These are phyloP conservation scores for Blastobotrys capitulatus DNA, from an alignment of 1,139 yeast species.

Conservation along the genomic window DNA sequence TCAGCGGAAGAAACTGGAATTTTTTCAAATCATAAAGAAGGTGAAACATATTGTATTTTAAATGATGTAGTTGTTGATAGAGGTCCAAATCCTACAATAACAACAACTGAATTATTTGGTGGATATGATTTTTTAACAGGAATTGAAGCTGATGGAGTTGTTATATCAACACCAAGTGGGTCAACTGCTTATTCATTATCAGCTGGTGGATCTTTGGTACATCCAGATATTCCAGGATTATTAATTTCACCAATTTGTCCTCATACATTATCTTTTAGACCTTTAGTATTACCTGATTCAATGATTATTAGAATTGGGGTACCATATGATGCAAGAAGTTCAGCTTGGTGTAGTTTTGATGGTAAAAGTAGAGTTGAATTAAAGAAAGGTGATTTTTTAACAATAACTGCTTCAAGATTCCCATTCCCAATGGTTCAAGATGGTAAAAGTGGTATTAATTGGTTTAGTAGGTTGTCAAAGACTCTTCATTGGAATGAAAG, in stretches of 20 bases:
- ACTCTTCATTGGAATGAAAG: constrained; percentile 55
- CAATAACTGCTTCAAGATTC: constrained; percentile 64
- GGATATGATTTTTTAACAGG: constrained; percentile 73
- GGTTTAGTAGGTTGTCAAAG: constrained; percentile 45
- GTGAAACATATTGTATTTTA: constrained; percentile 53
- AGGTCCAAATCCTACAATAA: constrained; percentile 76
- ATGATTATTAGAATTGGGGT: constrained; percentile 64
- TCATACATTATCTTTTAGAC: constrained; percentile 75
- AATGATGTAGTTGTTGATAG: constrained; percentile 82
- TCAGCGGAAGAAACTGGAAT: constrained; percentile 28
- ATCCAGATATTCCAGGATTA: constrained; percentile 79
- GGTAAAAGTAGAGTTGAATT: constrained; percentile 71
- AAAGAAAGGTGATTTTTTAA: constrained; percentile 61
- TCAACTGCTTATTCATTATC: constrained; percentile 85
- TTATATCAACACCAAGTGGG: constrained; percentile 84
- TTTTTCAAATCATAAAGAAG: constrained; percentile 28
- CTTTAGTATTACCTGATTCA: constrained; percentile 69
- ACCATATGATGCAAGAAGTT: constrained; percentile 57
- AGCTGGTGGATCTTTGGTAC: constrained; percentile 85
- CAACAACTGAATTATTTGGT: constrained; percentile 69
- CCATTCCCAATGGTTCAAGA: constrained; percentile 70
- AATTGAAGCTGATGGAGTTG: constrained; percentile 85
- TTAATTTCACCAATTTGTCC: constrained; percentile 84
- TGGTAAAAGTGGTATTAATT: constrained; percentile 38
- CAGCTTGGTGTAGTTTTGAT: constrained; percentile 79